Conservation (phyloP, 2,329 filamentous ascomycete species). For the Neurospora sp. region DNA sequence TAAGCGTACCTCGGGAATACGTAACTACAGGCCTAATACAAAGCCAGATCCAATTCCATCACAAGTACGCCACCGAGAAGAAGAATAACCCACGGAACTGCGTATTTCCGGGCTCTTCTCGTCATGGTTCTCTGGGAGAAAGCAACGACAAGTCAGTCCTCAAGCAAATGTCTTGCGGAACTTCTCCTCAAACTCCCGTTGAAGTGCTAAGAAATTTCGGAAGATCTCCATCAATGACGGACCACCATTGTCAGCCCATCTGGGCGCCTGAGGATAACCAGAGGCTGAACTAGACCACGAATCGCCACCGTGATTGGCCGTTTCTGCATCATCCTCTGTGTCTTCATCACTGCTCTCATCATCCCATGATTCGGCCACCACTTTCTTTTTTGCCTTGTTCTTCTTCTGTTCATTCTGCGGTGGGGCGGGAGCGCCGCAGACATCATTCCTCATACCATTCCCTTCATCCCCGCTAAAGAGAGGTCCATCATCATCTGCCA, state of each 20-base stretch:
- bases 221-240: constrained; percentile 45
- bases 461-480: not conserved
- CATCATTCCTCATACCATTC: not conserved
- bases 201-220: constrained; percentile 47
- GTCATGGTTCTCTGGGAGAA: not conserved
- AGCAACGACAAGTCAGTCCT: not conserved
- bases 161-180: constrained; percentile 53
- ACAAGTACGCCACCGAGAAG: not conserved
- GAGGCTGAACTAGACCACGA: not conserved
- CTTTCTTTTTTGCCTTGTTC: constrained; percentile 21
- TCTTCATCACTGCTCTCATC: constrained; percentile 26
- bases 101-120: not conserved
- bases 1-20: not conserved
- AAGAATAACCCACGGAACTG: not conserved
- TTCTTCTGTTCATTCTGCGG: not conserved
- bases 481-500: constrained; percentile 32
- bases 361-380: constrained; percentile 36
- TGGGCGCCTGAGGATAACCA: not conserved
- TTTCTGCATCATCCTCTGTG: constrained; percentile 22
- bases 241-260: constrained; percentile 26
- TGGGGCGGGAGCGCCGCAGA: not conserved
- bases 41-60: not conserved
- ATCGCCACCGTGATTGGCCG: not conserved
- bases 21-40: not conserved
- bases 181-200: constrained; percentile 52